phyloP scores from a whole-genome alignment of 805 yeast species.

The Saturnispora sanitii region DNA sequence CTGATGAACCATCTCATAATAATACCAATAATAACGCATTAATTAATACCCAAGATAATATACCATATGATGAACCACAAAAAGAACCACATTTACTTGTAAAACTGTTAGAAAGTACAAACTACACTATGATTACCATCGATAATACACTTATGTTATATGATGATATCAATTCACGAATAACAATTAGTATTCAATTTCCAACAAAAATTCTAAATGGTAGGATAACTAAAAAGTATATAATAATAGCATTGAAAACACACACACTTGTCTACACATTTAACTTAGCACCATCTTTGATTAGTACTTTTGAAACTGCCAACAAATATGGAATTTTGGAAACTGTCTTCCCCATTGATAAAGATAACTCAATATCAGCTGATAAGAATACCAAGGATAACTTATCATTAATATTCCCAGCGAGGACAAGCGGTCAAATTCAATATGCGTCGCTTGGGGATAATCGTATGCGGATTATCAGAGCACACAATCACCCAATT shows the following conservation, averaged over 20 bases:
- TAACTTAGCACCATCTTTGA: constrained; percentile 63
- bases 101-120: constrained; percentile 81
- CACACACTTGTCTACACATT: constrained; percentile 72
- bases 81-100: too few species aligned
- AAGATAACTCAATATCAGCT: too few species aligned
- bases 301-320: constrained; percentile 50
- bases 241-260: constrained; percentile 60
- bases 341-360: constrained; percentile 18
- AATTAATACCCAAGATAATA: too few species aligned
- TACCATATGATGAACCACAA: too few species aligned
- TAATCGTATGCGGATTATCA: constrained; percentile 34
- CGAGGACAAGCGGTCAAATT: constrained; percentile 63
- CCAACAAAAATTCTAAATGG: constrained; percentile 67
- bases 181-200: constrained; percentile 66
- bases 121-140: constrained; percentile 68
- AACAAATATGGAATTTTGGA: constrained; percentile 61
- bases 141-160: constrained; percentile 70
- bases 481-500: constrained; percentile 66
- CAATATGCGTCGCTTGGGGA: constrained; percentile 63
- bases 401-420: too few species aligned
- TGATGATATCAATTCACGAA: constrained; percentile 80
- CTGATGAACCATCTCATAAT: too few species aligned
- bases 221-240: constrained; percentile 61
- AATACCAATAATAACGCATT: too few species aligned
- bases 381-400: too few species aligned